Evolutionary conservation across 306 rosid species (phyloP), one percentile per base, ranked within the genome.

Genomic region (Cicer yamashitae): DNA sequence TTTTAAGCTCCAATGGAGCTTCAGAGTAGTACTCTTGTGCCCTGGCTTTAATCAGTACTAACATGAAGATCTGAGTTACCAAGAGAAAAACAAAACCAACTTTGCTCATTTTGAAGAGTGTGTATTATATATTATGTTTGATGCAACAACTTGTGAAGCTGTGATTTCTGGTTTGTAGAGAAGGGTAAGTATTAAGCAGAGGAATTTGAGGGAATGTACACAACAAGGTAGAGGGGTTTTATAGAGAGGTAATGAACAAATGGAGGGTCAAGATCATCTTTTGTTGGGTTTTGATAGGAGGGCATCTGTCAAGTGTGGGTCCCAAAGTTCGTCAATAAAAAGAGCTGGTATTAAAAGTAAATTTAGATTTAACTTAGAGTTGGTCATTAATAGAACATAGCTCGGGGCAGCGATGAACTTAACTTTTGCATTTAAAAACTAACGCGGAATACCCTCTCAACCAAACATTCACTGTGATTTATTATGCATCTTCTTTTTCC

Each of bases 21-120:
- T 79, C 88, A 53, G 86, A 70, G 45, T 38, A 38, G 6, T 13
- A 10, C 6, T 65, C 63, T 3, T 53, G 70, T 44, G 79, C 74
- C 81, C 57, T 66, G 67, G 87, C 84, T 57, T 83, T 79, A 73
- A 30, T 30, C 34, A 93, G 71, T 34, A 5, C 56, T 14, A 57
- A 1, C 40, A 77, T 57, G 59, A 88, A 71, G 59, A 87, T 76
- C 74, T 77, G 81, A 18, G 77, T 82, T 6, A 85, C 53, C 18
- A 82, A 4, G 6, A 90, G 72, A 76, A 85, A 84, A 63, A 86
- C 6, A 69, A 88, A 77, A 54, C 58, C 12, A 47, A 82, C 43
- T 77, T 82, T 87, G 22, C 70, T 78, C 96, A 91, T 94, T 52
- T 6, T 77, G 50, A 30, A 46, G 15, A 38, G 61, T 17, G 62